Evolutionary conservation across 768 basidiomycete genomes (phyloP).

Genomic region (Hortiboletus campestris): DNA sequence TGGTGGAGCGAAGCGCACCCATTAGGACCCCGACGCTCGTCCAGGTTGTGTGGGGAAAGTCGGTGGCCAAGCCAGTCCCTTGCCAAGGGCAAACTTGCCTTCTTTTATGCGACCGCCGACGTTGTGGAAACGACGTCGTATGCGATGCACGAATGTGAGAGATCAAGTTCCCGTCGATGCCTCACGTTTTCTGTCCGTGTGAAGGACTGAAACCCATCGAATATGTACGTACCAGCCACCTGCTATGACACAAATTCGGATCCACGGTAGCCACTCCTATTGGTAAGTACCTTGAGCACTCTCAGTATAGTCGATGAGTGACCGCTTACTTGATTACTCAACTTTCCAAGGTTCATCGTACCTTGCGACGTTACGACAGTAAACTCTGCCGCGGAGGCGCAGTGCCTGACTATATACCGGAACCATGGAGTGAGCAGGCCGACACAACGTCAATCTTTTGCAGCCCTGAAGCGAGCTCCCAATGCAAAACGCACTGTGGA

Average conservation of each 20-base stretch:
- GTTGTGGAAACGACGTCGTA: background rate
- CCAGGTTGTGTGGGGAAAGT: conserved; percentile 1
- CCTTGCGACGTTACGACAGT: conserved; percentile 6
- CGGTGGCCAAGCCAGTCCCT: background rate
- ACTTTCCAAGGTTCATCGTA: conserved; percentile 4
- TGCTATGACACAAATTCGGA: background rate
- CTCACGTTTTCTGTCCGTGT: background rate
- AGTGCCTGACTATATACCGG: conserved; percentile 21
- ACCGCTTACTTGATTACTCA: conserved; percentile 3
- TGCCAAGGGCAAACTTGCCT: background rate
- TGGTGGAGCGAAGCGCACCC: background rate
- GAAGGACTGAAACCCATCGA: background rate
- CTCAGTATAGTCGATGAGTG: background rate
- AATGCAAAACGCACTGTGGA: conserved; percentile 1
- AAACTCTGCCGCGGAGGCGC: conserved; percentile 18
- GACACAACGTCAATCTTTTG: conserved; percentile 17
- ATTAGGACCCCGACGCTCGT: background rate
- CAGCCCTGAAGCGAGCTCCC: conserved; percentile 17
- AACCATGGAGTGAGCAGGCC: conserved; percentile 24
- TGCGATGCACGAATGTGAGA: background rate
- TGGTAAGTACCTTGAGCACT: background rate
- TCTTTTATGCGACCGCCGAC: background rate
- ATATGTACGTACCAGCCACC: background rate
- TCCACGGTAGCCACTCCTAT: background rate
- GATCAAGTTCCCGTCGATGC: background rate